These are phyloP conservation scores for Cardamine chenopodiifolia DNA, from an alignment of 345 rosid genomes.

Conservation along the genomic window DNA sequence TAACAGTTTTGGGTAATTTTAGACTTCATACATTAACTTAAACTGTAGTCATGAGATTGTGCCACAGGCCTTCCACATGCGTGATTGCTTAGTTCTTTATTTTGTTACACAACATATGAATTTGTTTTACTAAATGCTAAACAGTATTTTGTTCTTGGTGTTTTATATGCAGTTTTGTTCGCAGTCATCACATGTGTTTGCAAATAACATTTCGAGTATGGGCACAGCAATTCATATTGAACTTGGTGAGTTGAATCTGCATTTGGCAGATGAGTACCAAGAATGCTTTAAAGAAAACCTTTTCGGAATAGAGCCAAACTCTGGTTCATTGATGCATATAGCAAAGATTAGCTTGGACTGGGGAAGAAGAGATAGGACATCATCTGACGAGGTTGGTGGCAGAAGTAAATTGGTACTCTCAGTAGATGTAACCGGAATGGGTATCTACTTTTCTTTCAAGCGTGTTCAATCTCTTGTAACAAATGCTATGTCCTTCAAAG, in stretches of 20 bases:
- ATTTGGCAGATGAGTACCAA: conserved; percentile 92
- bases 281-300: conserved; percentile 84
- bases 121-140: conserved; percentile 2
- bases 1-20: background rate
- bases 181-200: conserved; percentile 92
- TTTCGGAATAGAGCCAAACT: conserved; percentile 87
- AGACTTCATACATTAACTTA: background rate
- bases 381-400: conserved; percentile 61
- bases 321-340: conserved; percentile 83
- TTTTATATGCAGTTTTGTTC: conserved; percentile 72
- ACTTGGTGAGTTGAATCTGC: conserved; percentile 93
- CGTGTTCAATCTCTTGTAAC: conserved; percentile 72
- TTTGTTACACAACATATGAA: background rate
- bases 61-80: conserved; percentile 11
- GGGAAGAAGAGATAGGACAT: conserved; percentile 79
- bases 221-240: conserved; percentile 87
- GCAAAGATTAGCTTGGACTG: conserved; percentile 90
- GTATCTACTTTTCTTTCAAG: conserved; percentile 68
- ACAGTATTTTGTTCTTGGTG: conserved; percentile 7
- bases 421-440: conserved; percentile 88
- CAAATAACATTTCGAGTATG: conserved; percentile 78
- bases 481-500: conserved; percentile 73
- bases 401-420: conserved; percentile 73
- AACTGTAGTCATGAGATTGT: background rate
- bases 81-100: conserved; percentile 21